Conservation (phyloP, 2,329 filamentous ascomycete species). For the Tolypocladium pustulatum region DNA sequence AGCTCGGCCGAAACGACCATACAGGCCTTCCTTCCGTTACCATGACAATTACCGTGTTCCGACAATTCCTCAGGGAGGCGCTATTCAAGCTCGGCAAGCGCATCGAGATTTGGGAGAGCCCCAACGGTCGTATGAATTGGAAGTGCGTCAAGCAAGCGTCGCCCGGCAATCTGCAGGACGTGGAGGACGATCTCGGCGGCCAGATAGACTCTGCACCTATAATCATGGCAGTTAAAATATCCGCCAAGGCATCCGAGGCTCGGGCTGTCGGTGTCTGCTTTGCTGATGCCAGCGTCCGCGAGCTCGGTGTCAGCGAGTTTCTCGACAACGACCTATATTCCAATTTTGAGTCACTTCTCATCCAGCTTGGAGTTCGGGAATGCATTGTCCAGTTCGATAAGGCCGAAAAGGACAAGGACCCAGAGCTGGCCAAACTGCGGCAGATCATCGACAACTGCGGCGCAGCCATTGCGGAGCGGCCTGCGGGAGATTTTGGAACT, state of each 20-base stretch:
- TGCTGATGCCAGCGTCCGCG: constrained; percentile 89
- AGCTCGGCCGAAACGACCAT: constrained; percentile 73
- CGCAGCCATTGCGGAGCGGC: constrained; percentile 76
- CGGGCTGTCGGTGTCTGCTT: constrained; percentile 91
- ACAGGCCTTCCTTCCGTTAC: constrained; percentile 88
- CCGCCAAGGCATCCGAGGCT: constrained; percentile 75
- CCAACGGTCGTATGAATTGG: constrained; percentile 76
- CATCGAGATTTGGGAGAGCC: constrained; percentile 78
- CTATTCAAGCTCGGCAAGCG: constrained; percentile 86
- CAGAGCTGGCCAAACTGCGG: constrained; percentile 76
- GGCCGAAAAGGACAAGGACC: constrained; percentile 73
- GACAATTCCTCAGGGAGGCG: constrained; percentile 89
- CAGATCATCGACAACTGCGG: constrained; percentile 89
- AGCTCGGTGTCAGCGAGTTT: constrained; percentile 94
- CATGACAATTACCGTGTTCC: constrained; percentile 88
- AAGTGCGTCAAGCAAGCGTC: constrained; percentile 86
- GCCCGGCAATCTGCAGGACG: constrained; percentile 90
- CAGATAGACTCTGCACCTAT: constrained; percentile 85
- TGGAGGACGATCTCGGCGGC: constrained; percentile 86
- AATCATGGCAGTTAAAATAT: constrained; percentile 89
- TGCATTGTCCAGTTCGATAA: constrained; percentile 77
- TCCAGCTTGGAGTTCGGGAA: constrained; percentile 92
- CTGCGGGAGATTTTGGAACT: constrained; percentile 66
- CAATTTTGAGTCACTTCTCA: constrained; percentile 92
- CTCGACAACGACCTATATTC: constrained; percentile 98